Conservation (phyloP, 177 flowering plant species). For the Vitis hybrid region DNA sequence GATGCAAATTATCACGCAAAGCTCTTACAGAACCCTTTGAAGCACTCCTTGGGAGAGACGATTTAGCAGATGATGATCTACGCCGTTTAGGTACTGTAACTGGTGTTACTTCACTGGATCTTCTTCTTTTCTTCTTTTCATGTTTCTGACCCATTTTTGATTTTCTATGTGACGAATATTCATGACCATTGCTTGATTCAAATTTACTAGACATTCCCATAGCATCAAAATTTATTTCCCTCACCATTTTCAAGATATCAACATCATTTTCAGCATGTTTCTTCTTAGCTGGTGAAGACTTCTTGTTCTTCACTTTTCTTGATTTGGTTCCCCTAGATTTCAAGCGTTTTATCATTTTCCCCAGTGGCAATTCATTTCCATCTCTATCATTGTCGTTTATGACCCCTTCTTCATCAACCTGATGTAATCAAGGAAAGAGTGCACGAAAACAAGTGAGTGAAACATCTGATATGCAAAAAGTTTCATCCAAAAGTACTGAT, state of each 20-base stretch:
- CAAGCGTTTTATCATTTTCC: constrained; percentile 65
- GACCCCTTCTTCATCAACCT: constrained; percentile 52
- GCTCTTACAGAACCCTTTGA: constrained; percentile 28
- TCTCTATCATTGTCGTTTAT: constrained; percentile 59
- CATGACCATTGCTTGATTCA: constrained; percentile 63
- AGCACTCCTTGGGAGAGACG: constrained; percentile 26
- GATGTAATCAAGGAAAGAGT: constrained; percentile 14
- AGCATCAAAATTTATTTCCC: constrained; percentile 75
- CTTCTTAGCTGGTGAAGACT: constrained; percentile 32
- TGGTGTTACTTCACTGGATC: constrained; percentile 29
- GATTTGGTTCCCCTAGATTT: constrained; percentile 59
- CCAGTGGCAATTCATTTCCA: constrained; percentile 79
- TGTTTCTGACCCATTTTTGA: constrained; percentile 20
- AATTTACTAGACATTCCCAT: constrained; percentile 36
- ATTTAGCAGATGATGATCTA: constrained; percentile 45
- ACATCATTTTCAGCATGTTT: constrained; percentile 45
- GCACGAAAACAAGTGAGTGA: constrained; percentile 5
- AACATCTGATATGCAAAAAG: constrained; percentile 1
- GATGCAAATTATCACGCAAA: constrained; percentile 21
- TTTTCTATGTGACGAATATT: constrained; percentile 27
- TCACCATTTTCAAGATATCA: constrained; percentile 84
- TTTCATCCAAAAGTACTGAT: neutral
- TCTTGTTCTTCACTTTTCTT: constrained; percentile 45
- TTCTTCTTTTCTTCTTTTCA: constrained; percentile 40
- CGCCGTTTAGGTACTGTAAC: constrained; percentile 59